phyloP scores from a whole-genome alignment of 2,329 filamentous ascomycete genomes.

The Fusarium setosum region DNA sequence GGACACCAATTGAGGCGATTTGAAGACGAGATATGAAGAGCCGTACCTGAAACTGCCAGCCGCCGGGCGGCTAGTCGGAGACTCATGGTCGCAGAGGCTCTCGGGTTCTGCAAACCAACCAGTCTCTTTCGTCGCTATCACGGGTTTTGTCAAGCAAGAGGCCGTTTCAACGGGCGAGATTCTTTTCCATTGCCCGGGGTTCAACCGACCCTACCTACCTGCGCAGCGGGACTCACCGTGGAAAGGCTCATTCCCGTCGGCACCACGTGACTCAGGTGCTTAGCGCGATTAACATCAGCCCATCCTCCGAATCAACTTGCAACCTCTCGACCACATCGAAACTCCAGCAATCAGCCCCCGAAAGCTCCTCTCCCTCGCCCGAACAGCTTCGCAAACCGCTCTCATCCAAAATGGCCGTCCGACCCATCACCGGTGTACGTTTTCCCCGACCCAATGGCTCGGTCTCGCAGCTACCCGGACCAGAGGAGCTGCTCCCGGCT shows the following conservation, averaged over 20 bases:
- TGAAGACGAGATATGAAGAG: not conserved
- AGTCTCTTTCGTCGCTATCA: constrained; percentile 31
- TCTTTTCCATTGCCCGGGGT: constrained; percentile 43
- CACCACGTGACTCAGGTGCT: constrained; percentile 35
- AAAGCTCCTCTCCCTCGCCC: constrained; percentile 35
- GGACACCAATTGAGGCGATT: constrained; percentile 29
- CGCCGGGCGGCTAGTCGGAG: constrained; percentile 72
- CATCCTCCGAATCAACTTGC: constrained; percentile 44
- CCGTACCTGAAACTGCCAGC: constrained; percentile 69
- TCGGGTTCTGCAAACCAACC: constrained; percentile 35
- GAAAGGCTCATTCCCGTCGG: constrained; percentile 35
- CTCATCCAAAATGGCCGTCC: constrained; percentile 62
- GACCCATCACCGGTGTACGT: constrained; percentile 71
- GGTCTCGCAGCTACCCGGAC: constrained; percentile 16
- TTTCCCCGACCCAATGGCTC: constrained; percentile 46
- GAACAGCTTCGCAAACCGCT: constrained; percentile 38
- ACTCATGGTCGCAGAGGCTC: constrained; percentile 64
- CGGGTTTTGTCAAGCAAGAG: constrained; percentile 24
- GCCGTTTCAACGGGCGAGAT: constrained; percentile 34
- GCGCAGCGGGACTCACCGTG: too few relatives aligned
- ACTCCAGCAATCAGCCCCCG: constrained; percentile 32
- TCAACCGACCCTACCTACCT: too few relatives aligned
- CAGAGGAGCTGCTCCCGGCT: constrained; percentile 26
- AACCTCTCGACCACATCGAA: constrained; percentile 42
- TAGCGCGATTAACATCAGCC: constrained; percentile 52